A percentile compares a stretch with the other conserved stretches of the same genome.
Conservation (phyloP, 2,329 filamentous ascomycete genomes). For the Colletotrichum caudatum region DNA sequence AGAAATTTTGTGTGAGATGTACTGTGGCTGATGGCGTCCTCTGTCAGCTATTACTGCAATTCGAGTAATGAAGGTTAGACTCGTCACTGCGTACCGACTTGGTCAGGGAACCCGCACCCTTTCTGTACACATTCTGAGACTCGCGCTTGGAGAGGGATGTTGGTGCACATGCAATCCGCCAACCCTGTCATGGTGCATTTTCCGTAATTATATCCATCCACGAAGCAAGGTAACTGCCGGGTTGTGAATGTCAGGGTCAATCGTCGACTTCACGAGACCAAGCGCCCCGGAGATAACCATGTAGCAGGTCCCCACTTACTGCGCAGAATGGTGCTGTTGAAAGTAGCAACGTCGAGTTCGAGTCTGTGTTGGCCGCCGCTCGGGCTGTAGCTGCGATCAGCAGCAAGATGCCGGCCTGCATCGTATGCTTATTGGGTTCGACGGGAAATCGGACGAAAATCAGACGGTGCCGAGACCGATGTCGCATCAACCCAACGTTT, state of each 20-base stretch:
- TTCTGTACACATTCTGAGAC: conserved; percentile 37
- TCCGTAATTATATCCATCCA: conserved; percentile 22
- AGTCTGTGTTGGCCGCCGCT: background rate
- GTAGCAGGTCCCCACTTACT: conserved; percentile 3
- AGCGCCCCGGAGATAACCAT: background rate
- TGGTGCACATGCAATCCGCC: conserved; percentile 31
- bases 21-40: conserved; percentile 1
- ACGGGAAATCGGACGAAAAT: background rate
- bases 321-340: conserved; percentile 28
- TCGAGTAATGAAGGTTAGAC: accelerated
- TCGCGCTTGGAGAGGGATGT: conserved; percentile 26
- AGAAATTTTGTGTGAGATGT: conserved; percentile 12
- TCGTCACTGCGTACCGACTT: conserved; percentile 19
- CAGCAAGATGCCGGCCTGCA: conserved; percentile 13
- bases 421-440: background rate
- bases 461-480: background rate
- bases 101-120: conserved; percentile 27
- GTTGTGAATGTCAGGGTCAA: background rate
- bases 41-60: background rate
- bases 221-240: conserved; percentile 29
- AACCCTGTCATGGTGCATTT: conserved; percentile 28
- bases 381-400: background rate
- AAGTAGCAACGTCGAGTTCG: conserved; percentile 13
- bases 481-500: background rate
- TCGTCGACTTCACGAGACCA: background rate